Evolutionary conservation across 2,329 filamentous ascomycete genomes (phyloP).

Genomic region (Cladobotryum protrusum): DNA sequence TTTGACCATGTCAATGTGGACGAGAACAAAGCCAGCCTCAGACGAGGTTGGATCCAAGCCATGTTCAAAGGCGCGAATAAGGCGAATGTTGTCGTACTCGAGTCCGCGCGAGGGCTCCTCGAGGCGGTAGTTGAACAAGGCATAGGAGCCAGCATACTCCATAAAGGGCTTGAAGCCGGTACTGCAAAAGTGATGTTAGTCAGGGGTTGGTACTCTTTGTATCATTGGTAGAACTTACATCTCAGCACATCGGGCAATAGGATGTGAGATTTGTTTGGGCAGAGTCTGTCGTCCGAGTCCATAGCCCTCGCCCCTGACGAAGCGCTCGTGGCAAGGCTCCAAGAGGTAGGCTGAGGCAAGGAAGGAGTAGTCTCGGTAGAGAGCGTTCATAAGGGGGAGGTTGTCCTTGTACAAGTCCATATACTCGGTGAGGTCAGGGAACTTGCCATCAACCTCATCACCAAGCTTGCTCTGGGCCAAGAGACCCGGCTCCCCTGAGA

Average conservation of each 20-base stretch:
- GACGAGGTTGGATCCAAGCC: slow-evolving; percentile 82
- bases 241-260: slow-evolving; percentile 76
- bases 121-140: slow-evolving; percentile 61
- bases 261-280: slow-evolving; percentile 68
- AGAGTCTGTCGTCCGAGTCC: slow-evolving; percentile 69
- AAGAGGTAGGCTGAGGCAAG: slow-evolving; percentile 83
- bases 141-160: slow-evolving; percentile 70
- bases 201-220: too few relatives aligned
- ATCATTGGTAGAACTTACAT: slow-evolving; percentile 58
- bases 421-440: slow-evolving; percentile 69
- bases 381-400: slow-evolving; percentile 72
- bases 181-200: slow-evolving; percentile 20
- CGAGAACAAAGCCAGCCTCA: slow-evolving; percentile 92
- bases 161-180: slow-evolving; percentile 85
- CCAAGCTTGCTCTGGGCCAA: slow-evolving; percentile 70
- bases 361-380: slow-evolving; percentile 91
- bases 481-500: slow-evolving; percentile 67
- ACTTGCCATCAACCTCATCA: slow-evolving; percentile 62
- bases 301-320: slow-evolving; percentile 65
- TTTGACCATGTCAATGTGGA: slow-evolving; percentile 92
- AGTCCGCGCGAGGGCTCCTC: slow-evolving; percentile 51
- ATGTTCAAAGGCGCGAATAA: slow-evolving; percentile 86
- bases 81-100: slow-evolving; percentile 63
- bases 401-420: slow-evolving; percentile 69
- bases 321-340: slow-evolving; percentile 79